Evolutionary conservation across 1,284 basidiomycete genomes (phyloP), one percentile per base, ranked within the genome.

Genomic region (Athelia sp.): DNA sequence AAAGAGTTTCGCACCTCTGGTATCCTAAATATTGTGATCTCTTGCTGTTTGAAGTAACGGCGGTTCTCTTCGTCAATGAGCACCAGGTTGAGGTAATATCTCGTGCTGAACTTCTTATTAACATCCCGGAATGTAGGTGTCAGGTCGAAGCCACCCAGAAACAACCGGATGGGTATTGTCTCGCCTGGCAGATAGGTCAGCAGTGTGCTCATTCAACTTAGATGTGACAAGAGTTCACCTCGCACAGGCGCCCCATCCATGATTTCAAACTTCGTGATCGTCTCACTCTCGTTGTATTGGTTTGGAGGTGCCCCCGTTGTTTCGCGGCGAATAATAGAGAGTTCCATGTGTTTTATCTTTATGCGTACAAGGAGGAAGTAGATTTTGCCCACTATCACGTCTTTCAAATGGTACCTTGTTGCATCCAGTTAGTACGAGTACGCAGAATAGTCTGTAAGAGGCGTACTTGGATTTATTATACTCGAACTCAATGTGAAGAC

Each of bases 311-410:
- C 79, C 17, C 96, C 96, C 0, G 97, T 98, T 18, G 96, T 98
- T 68, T 99, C 96, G 36, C 96, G 81, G 23, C 96, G 86, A 57
- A 99, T 98, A 64, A 98, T 98, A 14, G 93, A 97, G 17, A 99
- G 78, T 64, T 99, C 97, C 95, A 98, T 98, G 62, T 99, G 95
- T 70, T 99, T 98, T 74, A 99, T 98, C 78, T 99, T 98, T 79
- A 99, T 98, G 52, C 96, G 87, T 6, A 99, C 96, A 40, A 99
- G 87, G 24, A 99, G 75, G 71, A 99, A 99, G 75, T 97, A 98
- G 64, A 99, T 98, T 75, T 98, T 98, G 68, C 96, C 96, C 13
- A 99, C 96, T 49, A 99, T 99, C 52, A 98, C 96, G 66, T 99
- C 97, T 70, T 98, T 99, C 53, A 99, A 73, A 64, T 99, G 96